Evolutionary conservation across 2,329 filamentous ascomycete genomes (phyloP).

Genomic region (Beauveria pseudobassiana): DNA sequence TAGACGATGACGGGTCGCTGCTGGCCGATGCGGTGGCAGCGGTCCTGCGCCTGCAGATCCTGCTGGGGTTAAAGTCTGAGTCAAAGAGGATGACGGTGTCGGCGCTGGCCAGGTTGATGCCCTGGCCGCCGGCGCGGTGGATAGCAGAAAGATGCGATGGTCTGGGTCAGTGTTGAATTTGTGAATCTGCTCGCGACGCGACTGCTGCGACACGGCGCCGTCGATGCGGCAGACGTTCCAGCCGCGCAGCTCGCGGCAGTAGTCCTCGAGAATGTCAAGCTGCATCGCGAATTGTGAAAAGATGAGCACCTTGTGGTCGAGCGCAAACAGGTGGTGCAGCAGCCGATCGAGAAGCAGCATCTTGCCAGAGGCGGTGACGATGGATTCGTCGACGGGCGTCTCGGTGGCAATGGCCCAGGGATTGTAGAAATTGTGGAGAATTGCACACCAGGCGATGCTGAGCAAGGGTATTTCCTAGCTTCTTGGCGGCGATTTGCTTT

Average conservation of each 20-base stretch:
- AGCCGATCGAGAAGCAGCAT: conserved; percentile 91
- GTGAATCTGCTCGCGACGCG: conserved; percentile 63
- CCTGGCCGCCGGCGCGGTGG: conserved; percentile 90
- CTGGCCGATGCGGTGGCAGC: conserved; percentile 90
- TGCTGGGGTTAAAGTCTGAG: conserved; percentile 88
- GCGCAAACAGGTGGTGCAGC: conserved; percentile 63
- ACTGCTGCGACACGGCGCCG: conserved; percentile 70
- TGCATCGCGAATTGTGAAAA: conserved; percentile 97
- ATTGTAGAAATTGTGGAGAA: conserved; percentile 88
- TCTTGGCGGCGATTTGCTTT: conserved; percentile 85
- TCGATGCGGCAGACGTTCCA: conserved; percentile 90
- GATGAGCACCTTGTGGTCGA: conserved; percentile 84
- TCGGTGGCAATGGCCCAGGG: conserved; percentile 63
- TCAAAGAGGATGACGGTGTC: conserved; percentile 94
- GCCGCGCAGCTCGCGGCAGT: conserved; percentile 64
- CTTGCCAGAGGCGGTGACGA: conserved; percentile 86
- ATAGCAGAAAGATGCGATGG: conserved; percentile 75
- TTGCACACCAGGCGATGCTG: conserved; percentile 91
- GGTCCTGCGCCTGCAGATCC: conserved; percentile 92
- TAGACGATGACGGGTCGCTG: conserved; percentile 88
- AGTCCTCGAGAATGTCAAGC: conserved; percentile 83
- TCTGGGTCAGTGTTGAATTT: conserved; percentile 61
- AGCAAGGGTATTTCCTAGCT: conserved; percentile 86
- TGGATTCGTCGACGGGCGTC: conserved; percentile 62
- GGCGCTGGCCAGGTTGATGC: conserved; percentile 86